Evolutionary conservation across 1,284 basidiomycete species (phyloP).

Genomic region (Rhizopogon parksii): DNA sequence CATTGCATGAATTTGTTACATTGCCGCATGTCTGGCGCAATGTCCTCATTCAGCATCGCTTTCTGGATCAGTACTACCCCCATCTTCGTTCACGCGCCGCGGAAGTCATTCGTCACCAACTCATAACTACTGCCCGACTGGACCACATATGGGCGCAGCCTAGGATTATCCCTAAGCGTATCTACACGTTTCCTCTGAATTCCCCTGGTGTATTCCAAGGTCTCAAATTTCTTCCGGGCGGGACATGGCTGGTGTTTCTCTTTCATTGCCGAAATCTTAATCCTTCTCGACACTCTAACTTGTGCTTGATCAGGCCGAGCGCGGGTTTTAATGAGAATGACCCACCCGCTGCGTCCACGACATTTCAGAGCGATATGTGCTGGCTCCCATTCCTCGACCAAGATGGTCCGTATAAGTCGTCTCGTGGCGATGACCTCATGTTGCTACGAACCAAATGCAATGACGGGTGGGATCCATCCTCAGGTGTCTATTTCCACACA

Average conservation of each 20-base stretch:
- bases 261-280: conserved; percentile 28
- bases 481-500: not conserved
- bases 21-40: conserved; percentile 21
- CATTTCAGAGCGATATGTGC: conserved; percentile 1
- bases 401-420: conserved; percentile 26
- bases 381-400: conserved; percentile 8
- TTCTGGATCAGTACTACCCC: conserved; percentile 21
- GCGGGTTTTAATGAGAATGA: conserved; percentile 1
- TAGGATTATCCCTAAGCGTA: conserved; percentile 15
- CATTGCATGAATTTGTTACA: conserved; percentile 20
- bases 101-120: conserved; percentile 17
- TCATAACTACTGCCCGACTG: conserved; percentile 19
- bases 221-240: conserved; percentile 24
- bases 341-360: conserved; percentile 12
- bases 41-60: conserved; percentile 19
- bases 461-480: conserved; percentile 16
- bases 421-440: conserved; percentile 25
- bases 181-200: conserved; percentile 23
- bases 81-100: conserved; percentile 18
- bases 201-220: conserved; percentile 27
- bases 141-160: conserved; percentile 19
- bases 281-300: conserved; percentile 24
- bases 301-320: conserved; percentile 22
- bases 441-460: conserved; percentile 24
- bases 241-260: conserved; percentile 24